Percentiles rank a stretch among this genome's conserved stretches.
These are phyloP conservation scores for Pseudozyma sp. DNA, from an alignment of 1,284 basidiomycete species.

Conservation along the genomic window DNA sequence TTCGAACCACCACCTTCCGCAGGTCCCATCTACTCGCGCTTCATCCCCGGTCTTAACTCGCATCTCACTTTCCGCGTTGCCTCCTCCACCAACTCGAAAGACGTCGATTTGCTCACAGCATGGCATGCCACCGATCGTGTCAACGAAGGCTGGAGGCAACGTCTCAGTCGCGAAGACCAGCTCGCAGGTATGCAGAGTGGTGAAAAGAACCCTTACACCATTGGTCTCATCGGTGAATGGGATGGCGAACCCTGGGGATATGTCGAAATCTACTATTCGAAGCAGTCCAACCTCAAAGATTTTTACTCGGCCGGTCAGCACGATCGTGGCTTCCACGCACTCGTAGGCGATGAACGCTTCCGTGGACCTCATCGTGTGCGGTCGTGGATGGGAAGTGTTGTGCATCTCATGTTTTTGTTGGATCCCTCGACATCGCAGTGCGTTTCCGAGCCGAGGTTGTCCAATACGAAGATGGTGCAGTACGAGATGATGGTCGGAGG, in stretches of 20 bases:
- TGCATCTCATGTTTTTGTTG: slow-evolving; percentile 63
- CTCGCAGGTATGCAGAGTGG: slow-evolving; percentile 44
- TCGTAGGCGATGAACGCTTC: slow-evolving; percentile 64
- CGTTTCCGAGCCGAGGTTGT: slow-evolving; percentile 61
- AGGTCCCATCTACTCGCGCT: slow-evolving; percentile 57
- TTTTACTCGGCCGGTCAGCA: slow-evolving; percentile 50
- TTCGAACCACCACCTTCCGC: slow-evolving; percentile 24
- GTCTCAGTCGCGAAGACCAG: slow-evolving; percentile 52
- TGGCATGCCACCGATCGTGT: slow-evolving; percentile 66
- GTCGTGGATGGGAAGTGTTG: slow-evolving; percentile 64
- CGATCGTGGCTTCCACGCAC: slow-evolving; percentile 64
- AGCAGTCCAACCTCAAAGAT: slow-evolving; percentile 48
- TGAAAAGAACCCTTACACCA: slow-evolving; percentile 32
- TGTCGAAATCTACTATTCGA: slow-evolving; percentile 63
- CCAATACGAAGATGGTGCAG: slow-evolving; percentile 64
- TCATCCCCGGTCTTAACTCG: slow-evolving; percentile 55
- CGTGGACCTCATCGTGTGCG: slow-evolving; percentile 63
- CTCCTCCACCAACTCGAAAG: slow-evolving; percentile 40
- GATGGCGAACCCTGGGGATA: slow-evolving; percentile 66
- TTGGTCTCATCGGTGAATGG: slow-evolving; percentile 64
- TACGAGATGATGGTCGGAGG: slow-evolving; percentile 66
- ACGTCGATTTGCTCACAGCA: slow-evolving; percentile 55
- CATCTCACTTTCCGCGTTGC: slow-evolving; percentile 59
- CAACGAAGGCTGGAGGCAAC: slow-evolving; percentile 63
- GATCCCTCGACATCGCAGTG: slow-evolving; percentile 56